Evolutionary conservation across 78 protist species (phyloP).

Genomic region (Dictyostelium discoideum): dicty_2.7 NC_007090.3:1229001-1229500

Average conservation of each 20-base stretch:
- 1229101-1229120: conserved; percentile 8
- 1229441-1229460: no score
- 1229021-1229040: background rate
- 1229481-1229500: conserved; percentile 55
- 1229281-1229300: background rate
- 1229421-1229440: background rate
- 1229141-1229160: conserved; percentile 3
- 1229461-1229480: conserved; percentile 19
- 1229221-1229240: background rate
- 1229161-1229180: no score
- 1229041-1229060: conserved; percentile 5
- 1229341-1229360: background rate
- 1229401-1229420: background rate
- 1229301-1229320: background rate
- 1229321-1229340: background rate
- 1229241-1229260: no score
- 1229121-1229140: conserved; percentile 17
- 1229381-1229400: background rate
- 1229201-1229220: background rate
- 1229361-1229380: background rate
- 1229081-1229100: conserved; percentile 44
- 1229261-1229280: no score
- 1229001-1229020: no score
- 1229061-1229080: conserved; percentile 63
- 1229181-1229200: background rate